phyloP scores from a whole-genome alignment of 176 grass and related monocot genomes.

The Aegilops sharonensis region DNA sequence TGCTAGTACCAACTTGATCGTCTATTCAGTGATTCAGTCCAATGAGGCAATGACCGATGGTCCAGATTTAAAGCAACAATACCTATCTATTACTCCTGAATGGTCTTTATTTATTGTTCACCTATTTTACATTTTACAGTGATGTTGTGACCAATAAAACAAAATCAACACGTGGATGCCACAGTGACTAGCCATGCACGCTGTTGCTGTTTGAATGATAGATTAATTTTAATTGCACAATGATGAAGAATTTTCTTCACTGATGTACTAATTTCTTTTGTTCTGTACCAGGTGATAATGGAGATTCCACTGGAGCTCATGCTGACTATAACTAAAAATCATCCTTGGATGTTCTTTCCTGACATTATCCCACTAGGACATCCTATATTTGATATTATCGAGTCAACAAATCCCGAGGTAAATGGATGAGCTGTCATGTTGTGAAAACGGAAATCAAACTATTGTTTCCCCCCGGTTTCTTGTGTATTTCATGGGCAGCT shows the following conservation, averaged over 20 bases:
- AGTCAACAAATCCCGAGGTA: slow-evolving; percentile 97
- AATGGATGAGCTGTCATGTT: slow-evolving; percentile 15
- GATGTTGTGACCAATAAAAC: neutral
- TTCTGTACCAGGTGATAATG: slow-evolving; percentile 76
- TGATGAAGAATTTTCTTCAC: neutral
- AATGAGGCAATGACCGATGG: neutral
- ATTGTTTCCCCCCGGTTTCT: neutral
- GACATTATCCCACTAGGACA: slow-evolving; percentile 84
- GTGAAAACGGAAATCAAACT: neutral
- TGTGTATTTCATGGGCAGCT: neutral
- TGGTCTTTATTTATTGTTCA: neutral
- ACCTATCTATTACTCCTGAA: neutral
- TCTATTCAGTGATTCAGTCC: neutral
- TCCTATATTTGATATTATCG: slow-evolving; percentile 92
- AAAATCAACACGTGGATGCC: neutral
- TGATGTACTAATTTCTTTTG: neutral
- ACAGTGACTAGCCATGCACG: neutral
- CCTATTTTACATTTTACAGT: neutral
- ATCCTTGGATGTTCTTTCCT: slow-evolving; percentile 97
- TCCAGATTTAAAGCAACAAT: neutral
- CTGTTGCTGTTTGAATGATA: neutral
- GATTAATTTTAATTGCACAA: neutral
- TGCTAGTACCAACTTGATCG: neutral
- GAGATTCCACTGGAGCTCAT: slow-evolving; percentile 87
- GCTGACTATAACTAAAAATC: slow-evolving; percentile 87